Evolutionary conservation across 1,139 yeast species (phyloP), one percentile per base, ranked within the genome.

Genomic region (Candida sp.): DNA sequence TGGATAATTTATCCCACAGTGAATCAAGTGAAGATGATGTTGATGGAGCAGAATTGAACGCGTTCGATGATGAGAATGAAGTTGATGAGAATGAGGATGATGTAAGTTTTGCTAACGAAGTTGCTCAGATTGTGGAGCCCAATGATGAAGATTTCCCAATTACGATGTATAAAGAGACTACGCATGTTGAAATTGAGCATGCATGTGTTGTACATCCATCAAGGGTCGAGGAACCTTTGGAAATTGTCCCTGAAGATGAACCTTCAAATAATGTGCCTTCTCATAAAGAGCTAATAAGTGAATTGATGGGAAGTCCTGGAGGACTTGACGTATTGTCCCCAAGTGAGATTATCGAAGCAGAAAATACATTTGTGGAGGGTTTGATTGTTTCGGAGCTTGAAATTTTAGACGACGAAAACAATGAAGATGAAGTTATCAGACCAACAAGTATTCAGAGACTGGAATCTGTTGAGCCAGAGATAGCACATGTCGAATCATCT

Each of bases 61-160:
- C 19, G 19, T 15, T 15, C 19, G 19, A 15, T 15, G 19, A 15
- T 15, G 19, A 15, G 19, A 15, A 15, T 15, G 19, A 15, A 2
- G 19, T 15, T 25, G 11, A 7, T 11, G 11, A 25, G 11, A 11
- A 25, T 11, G 19, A 32, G 19, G 19, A 12, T 12, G 34, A 32
- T 32, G 11, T 12, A 11, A 32, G 11, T 12, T 32, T 32, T 32
- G 6, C 11, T 6, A 11, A 32, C 11, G 19, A 32, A 32, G 45
- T 40, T 11, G 40, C 38, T 36, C 49, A 48, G 21, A 37, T 43
- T 29, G 49, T 48, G 42, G 45, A 50, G 44, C 43, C 45, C 38
- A 48, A 42, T 29, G 45, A 22, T 40, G n/a, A 41, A 45, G 36
- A 44, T 22, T 12, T 30, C 39, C 5, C 43, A 39, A 38, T 49